phyloP scores from a whole-genome alignment of 2,329 filamentous ascomycete species.

The Apiospora saccharicola region DNA sequence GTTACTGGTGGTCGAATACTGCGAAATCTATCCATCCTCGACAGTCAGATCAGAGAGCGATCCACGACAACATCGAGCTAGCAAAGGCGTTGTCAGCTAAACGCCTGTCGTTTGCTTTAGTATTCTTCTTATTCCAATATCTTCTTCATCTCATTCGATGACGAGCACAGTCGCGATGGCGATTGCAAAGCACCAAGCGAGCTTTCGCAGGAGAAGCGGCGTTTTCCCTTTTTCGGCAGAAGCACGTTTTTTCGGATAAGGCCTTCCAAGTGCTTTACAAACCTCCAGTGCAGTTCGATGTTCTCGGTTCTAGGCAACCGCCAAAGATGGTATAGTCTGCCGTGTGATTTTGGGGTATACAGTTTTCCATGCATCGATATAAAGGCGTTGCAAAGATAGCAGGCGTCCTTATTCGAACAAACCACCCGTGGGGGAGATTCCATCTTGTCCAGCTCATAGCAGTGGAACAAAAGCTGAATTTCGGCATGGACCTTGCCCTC shows the following conservation, averaged over 20 bases:
- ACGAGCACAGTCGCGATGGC: too few relatives aligned
- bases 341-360: conserved; percentile 51
- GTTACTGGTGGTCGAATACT: neutral
- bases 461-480: conserved; percentile 56
- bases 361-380: conserved; percentile 50
- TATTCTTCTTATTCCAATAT: too few relatives aligned
- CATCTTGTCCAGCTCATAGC: conserved; percentile 40
- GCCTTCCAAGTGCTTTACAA: conserved; percentile 29
- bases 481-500: conserved; percentile 56
- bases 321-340: conserved; percentile 54
- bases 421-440: conserved; percentile 49
- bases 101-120: too few relatives aligned
- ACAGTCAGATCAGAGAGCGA: neutral
- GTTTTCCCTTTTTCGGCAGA: too few relatives aligned
- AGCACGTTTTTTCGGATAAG: neutral
- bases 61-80: too few relatives aligned
- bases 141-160: too few relatives aligned
- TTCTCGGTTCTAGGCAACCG: conserved; percentile 43
- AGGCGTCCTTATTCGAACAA: conserved; percentile 58
- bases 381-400: conserved; percentile 58
- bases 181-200: too few relatives aligned
- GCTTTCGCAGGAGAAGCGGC: too few relatives aligned
- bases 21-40: neutral
- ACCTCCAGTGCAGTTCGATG: conserved; percentile 14
- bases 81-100: too few relatives aligned